Evolutionary conservation across 441 rosid genomes (phyloP).

Genomic region (Bocquillonia castaneifolia): DNA sequence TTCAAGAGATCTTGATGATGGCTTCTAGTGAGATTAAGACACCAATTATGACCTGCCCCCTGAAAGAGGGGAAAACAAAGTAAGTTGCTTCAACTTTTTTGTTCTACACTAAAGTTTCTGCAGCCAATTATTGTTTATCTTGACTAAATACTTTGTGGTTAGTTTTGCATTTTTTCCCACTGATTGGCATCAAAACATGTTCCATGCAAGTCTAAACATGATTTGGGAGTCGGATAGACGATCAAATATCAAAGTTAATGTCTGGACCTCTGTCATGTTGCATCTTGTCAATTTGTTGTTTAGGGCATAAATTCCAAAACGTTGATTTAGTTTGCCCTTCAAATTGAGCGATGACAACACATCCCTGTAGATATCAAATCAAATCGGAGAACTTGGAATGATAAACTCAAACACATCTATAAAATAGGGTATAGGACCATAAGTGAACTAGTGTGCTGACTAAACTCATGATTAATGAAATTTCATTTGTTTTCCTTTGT

Average conservation of each 20-base stretch:
- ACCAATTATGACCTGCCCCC: constrained; percentile 94
- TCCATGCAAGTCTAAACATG: background rate
- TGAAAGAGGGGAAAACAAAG: constrained; percentile 58
- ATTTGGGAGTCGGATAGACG: background rate
- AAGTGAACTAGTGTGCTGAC: background rate
- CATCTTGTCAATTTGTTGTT: background rate
- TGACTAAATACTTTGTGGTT: background rate
- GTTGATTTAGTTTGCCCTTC: background rate
- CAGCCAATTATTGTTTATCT: background rate
- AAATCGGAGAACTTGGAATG: background rate
- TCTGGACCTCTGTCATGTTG: background rate
- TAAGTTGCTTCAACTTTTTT: constrained; percentile 37
- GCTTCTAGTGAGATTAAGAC: constrained; percentile 80
- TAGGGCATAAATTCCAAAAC: background rate
- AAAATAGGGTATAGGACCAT: background rate
- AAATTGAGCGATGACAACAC: background rate
- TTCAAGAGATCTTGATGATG: constrained; percentile 94
- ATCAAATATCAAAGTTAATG: background rate
- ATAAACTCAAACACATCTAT: background rate
- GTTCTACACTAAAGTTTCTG: constrained; percentile 1
- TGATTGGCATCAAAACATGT: background rate
- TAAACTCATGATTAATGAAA: background rate
- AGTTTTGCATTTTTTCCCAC: background rate
- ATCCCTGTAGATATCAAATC: background rate
- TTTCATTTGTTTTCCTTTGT: background rate